phyloP scores from a whole-genome alignment of 2,329 filamentous ascomycete genomes.

The Bipolaris bicolor region DNA sequence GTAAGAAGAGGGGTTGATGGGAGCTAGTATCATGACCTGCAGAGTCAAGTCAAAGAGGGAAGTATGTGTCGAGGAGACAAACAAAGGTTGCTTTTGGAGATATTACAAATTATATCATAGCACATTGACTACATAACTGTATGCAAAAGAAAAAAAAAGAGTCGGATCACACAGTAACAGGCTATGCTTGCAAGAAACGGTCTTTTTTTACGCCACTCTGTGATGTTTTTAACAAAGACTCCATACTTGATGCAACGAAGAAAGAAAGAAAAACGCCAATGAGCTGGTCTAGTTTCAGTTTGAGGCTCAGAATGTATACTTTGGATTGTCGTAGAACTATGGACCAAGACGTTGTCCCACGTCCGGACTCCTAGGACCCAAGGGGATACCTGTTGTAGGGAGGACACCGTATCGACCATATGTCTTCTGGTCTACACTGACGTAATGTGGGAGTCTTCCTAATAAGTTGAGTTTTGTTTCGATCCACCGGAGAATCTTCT shows the following conservation, averaged over 20 bases:
- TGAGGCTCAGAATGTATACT: not conserved
- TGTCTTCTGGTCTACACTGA: conserved; percentile 94
- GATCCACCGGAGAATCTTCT: conserved; percentile 84
- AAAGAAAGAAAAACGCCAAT: not conserved
- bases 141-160: conserved; percentile 7
- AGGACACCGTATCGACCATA: conserved; percentile 91
- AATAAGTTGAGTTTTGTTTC: conserved; percentile 88
- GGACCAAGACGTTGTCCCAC: conserved; percentile 39
- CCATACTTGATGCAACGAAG: conserved; percentile 10
- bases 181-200: not conserved
- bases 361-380: conserved; percentile 38
- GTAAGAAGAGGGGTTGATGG: not conserved
- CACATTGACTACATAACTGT: conserved; percentile 12
- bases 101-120: conserved; percentile 17
- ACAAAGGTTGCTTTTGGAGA: not conserved
- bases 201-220: conserved; percentile 6
- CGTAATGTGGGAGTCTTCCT: conserved; percentile 84
- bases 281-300: not conserved
- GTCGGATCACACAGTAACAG: not conserved
- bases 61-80: not conserved
- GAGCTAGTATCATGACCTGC: conserved; percentile 1
- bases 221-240: not conserved
- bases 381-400: conserved; percentile 54
- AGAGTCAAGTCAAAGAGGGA: not conserved
- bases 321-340: conserved; percentile 5